Evolutionary conservation across 345 rosid genomes (phyloP), one percentile per base, ranked within the genome.

Genomic region (Xanthoceras sorbifolium): DNA sequence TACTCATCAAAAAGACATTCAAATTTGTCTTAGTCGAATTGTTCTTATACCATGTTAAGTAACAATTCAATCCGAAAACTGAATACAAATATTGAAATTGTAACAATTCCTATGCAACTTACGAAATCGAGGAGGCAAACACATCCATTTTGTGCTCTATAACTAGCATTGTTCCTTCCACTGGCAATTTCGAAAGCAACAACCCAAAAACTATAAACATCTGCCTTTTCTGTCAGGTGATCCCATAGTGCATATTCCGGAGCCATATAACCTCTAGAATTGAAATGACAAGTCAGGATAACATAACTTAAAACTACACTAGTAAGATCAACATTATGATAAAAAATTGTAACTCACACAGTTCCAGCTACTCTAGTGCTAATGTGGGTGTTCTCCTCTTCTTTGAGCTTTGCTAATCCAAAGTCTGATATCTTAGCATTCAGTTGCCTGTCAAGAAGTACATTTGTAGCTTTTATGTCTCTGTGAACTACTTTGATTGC

Each of bases 301-400:
- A 15, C 6, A 42, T n/a, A 22, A 66, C n/a, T 18, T n/a, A 18
- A 44, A 5, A 3, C 0, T 44, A 67, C 9, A 14, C 3, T 42
- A 64, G 40, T 23, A 38, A 65, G 28, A 38, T 18, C 26, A 9
- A 42, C 23, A 26, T 42, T 17, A 67, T 42, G 48, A 5, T 42
- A 23, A 23, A 40, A 67, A n/a, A 42, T 23, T 23, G 36, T 23
- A 59, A 23, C 89, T 74, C 69, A 90, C 95, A 91, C 78, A 64
- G 95, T 91, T 75, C 93, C 93, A 1, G 90, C 96, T 70, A 91
- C 73, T 71, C 81, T 82, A 70, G 94, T 89, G 79, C 82, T 89
- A 46, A 91, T 85, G 73, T 87, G 94, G 28, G 81, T 80, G 54
- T 87, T 80, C 18, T 85, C 92, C 48, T 74, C 87, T 22, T 82